Conservation (phyloP, 1,284 basidiomycete species). For the Marasmius tenuissimus region DNA sequence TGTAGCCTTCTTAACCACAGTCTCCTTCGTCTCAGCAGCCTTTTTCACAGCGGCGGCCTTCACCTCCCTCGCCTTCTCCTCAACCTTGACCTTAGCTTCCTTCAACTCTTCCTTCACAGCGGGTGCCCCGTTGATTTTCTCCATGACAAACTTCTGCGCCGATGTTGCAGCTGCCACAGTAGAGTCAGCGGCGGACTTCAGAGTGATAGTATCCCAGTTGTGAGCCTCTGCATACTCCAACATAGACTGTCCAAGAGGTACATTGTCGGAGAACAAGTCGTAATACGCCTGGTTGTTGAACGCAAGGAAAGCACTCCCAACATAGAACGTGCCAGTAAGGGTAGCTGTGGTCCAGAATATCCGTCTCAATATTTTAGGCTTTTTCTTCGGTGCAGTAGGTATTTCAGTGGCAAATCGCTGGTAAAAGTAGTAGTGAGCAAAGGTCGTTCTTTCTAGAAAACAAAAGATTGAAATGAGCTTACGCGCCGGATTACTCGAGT, state of each 20-base stretch:
- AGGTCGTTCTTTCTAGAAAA: neutral
- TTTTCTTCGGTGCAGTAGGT: slow-evolving; percentile 46
- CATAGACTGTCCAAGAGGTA: slow-evolving; percentile 76
- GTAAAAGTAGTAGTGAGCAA: slow-evolving; percentile 1
- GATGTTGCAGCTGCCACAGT: slow-evolving; percentile 50
- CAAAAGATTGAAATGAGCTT: slow-evolving; percentile 23
- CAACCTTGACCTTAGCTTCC: slow-evolving; percentile 39
- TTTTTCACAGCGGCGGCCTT: slow-evolving; percentile 32
- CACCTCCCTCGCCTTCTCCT: slow-evolving; percentile 35
- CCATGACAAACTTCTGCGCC: slow-evolving; percentile 50
- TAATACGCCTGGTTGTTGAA: slow-evolving; percentile 75
- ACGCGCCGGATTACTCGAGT: slow-evolving; percentile 57
- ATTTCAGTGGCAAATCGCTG: slow-evolving; percentile 63
- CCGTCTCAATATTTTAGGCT: slow-evolving; percentile 50
- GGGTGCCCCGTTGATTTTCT: slow-evolving; percentile 38
- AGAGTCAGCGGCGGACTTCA: slow-evolving; percentile 57
- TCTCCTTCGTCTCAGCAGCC: slow-evolving; percentile 40
- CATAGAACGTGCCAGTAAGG: slow-evolving; percentile 73
- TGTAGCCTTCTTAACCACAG: slow-evolving; percentile 35
- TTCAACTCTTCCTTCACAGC: slow-evolving; percentile 25
- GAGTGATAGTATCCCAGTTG: slow-evolving; percentile 73
- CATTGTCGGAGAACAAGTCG: slow-evolving; percentile 78
- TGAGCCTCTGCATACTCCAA: slow-evolving; percentile 80
- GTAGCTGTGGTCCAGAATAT: slow-evolving; percentile 63
- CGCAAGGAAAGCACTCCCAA: slow-evolving; percentile 73